Conservation (phyloP, 176 grass and related monocot genomes). For the Dactylis glomerata region DNA sequence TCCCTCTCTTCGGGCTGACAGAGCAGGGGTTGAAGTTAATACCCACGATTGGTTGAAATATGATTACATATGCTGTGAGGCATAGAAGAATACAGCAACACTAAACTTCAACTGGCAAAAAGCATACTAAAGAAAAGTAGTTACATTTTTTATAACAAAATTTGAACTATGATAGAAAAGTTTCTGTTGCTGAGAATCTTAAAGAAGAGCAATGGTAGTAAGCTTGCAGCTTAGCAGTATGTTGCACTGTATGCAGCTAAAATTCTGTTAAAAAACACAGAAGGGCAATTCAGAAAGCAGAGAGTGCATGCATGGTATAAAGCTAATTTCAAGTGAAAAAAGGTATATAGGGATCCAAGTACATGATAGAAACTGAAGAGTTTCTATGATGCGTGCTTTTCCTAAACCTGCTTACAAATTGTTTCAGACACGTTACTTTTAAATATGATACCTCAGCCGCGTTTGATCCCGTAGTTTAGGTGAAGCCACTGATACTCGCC, state of each 20-base stretch:
- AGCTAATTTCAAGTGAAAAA: background rate
- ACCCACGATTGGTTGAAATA: background rate
- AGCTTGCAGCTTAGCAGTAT: background rate
- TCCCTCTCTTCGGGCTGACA: slow-evolving; percentile 62
- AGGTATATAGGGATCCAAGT: background rate
- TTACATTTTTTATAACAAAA: background rate
- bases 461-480: slow-evolving; percentile 57
- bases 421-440: background rate
- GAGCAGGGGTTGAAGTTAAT: slow-evolving; percentile 25
- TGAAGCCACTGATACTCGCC: slow-evolving; percentile 71
- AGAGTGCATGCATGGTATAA: background rate
- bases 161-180: background rate
- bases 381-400: background rate
- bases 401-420: slow-evolving; percentile 1
- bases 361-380: background rate
- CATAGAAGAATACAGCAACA: background rate
- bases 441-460: slow-evolving; percentile 35
- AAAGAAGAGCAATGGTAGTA: background rate
- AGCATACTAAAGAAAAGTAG: background rate
- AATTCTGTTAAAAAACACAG: background rate
- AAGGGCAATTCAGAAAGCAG: background rate
- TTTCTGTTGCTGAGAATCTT: background rate
- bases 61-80: background rate
- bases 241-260: background rate
- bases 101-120: background rate